These are phyloP conservation scores for Komagataella phaffii DNA, from an alignment of 805 yeast genomes.

Conservation along the genomic window DNA sequence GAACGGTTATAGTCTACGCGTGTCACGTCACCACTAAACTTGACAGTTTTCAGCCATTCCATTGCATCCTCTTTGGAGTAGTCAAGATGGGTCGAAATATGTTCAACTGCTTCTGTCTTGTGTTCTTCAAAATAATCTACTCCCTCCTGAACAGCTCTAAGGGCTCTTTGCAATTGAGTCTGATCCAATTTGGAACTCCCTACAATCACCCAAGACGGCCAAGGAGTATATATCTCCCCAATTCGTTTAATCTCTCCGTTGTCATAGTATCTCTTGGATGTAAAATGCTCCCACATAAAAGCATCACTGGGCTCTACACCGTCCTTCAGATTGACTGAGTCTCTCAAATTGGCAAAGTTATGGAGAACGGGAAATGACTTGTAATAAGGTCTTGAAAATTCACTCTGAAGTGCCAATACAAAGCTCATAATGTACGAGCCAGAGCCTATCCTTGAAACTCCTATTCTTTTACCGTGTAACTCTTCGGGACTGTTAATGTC, in stretches of 20 bases:
- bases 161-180: slow-evolving; percentile 23
- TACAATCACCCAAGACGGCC: slow-evolving; percentile 90
- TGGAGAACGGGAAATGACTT: slow-evolving; percentile 42
- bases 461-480: slow-evolving; percentile 50
- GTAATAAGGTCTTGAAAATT: slow-evolving; percentile 39
- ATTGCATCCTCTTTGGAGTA: slow-evolving; percentile 66
- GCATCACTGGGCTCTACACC: slow-evolving; percentile 49
- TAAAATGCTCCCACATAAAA: slow-evolving; percentile 94
- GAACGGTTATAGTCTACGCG: slow-evolving; percentile 31
- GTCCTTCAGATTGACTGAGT: slow-evolving; percentile 52
- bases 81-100: slow-evolving; percentile 57
- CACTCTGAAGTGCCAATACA: slow-evolving; percentile 55
- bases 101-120: slow-evolving; percentile 50
- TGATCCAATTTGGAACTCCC: slow-evolving; percentile 25
- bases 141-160: slow-evolving; percentile 50
- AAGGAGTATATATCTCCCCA: slow-evolving; percentile 87
- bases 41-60: slow-evolving; percentile 73
- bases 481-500: slow-evolving; percentile 40
- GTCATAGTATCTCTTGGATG: slow-evolving; percentile 78
- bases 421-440: slow-evolving; percentile 89
- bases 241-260: slow-evolving; percentile 64
- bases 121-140: slow-evolving; percentile 48
- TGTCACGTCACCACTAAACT: slow-evolving; percentile 36
- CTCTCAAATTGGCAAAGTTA: slow-evolving; percentile 66
- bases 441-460: slow-evolving; percentile 79